Evolutionary conservation across 1,139 yeast species (phyloP), one percentile per base, ranked within the genome.

Genomic region (Blastobotrys apis): DNA sequence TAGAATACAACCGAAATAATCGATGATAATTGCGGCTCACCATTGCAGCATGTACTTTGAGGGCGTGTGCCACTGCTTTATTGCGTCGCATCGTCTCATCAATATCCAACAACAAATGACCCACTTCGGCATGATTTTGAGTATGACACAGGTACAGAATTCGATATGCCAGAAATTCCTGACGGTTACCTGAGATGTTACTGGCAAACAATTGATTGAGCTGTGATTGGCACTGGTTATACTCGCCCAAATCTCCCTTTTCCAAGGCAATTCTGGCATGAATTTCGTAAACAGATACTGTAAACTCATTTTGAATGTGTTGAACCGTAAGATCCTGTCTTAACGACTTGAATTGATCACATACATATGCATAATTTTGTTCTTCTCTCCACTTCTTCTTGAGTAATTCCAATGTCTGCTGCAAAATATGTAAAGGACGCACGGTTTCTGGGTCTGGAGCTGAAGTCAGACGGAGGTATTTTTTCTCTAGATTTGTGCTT

Each of bases 261-360:
- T 81, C 84, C 33, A 92, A 73, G 0, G 97, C 94, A n/a, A 90
- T 71, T 40, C 88, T 75, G 5, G 94, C 95, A 63, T 92, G 95
- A 2, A 80, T 74, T 63, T 87, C 95, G 63, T 92, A 92, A 0
- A 88, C 95, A 44, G 67, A 60, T 9, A 87, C 77, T 0, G 96
- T 78, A 58, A 92, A 85, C 38, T 78, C 82, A 58, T 81, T 80
- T 57, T 81, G 83, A 38, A 92, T 81, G 60, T 85, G 86, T 64
- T 92, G 98, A 6, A 92, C 97, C 3, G 95, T 85, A 53, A 92
- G 67, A 66, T 92, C 98, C 63, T 92, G 98, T 54, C 98, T 72
- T 50, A 92, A 73, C 0, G 97, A 84, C 63, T 90, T 90, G 60
- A 90, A 78, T 63, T 92, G 98, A 63, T 86, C 94, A 59, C 92